Evolutionary conservation across 2,329 filamentous ascomycete genomes (phyloP), one percentile per base, ranked within the genome.

Genomic region (Colletotrichum horii): DNA sequence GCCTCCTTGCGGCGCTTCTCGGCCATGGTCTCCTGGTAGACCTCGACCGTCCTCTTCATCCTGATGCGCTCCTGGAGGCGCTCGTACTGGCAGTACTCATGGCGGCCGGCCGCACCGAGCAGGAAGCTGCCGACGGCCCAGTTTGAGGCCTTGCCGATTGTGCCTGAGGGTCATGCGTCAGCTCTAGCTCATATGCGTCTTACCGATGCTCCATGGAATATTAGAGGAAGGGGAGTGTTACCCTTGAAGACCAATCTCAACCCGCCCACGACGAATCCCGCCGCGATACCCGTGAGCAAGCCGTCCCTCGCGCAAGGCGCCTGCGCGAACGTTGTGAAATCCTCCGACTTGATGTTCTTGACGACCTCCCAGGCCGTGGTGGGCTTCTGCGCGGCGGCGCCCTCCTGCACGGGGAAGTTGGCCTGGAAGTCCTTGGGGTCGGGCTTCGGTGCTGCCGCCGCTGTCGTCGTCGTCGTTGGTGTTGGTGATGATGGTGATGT

Each of bases 71-170:
- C 96, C 76, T 93, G 89, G 64, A 91, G 88, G 75, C 96, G 90
- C 77, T 91, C 90, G 79, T 93, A 93, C 81, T 96, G 93, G 85
- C 96, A 98, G 81, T 94, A 95, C 85, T 98, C 95, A 85, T 96
- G 97, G 66, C 93, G 93, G 34, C 90, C 89, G 62, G 94, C 87
- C n/a, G 94, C 93, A 8, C 90, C 91, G 24, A 94, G 82, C 28
- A 93, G 88, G 83, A 97, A 98, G 43, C 92, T 89, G 8, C 93
- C 94, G 8, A 97, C 95, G 0, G 95, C 96, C 94, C 95, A 98
- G 81, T 97, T 97, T 43, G 94, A 93, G 1, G 94, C 92, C 80
- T 90, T 91, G 71, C 89, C 90, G 76, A 95, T 66, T 26, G 66
- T 72, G 68, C 58, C 76, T 77, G 5, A 2, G 4, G 1, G 19